Conservation (phyloP, 2,329 filamentous ascomycete species). For the Corynespora cassiicola region DNA sequence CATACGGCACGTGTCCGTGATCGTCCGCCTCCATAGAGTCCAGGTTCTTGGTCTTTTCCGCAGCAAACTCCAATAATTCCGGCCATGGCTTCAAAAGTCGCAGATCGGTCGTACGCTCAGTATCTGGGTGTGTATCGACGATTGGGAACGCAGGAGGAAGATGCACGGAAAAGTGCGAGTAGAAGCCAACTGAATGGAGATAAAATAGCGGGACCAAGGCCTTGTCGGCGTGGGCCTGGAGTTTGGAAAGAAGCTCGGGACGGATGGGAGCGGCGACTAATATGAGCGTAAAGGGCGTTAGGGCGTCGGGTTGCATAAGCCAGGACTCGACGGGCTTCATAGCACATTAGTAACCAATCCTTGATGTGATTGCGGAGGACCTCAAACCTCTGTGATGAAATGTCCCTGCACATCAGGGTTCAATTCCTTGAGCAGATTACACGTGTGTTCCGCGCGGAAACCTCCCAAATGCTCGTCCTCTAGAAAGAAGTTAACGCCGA, state of each 20-base stretch:
- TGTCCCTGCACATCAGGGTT: slow-evolving; percentile 90
- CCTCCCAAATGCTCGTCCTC: slow-evolving; percentile 79
- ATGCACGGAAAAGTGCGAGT: slow-evolving; percentile 83
- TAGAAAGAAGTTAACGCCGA: slow-evolving; percentile 97
- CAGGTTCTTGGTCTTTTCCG: slow-evolving; percentile 71
- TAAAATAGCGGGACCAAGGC: slow-evolving; percentile 77
- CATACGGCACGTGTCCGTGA: slow-evolving; percentile 90
- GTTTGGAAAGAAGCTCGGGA: slow-evolving; percentile 55
- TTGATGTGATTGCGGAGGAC: background rate
- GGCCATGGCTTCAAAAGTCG: slow-evolving; percentile 86
- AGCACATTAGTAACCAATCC: background rate
- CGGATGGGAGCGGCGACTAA: slow-evolving; percentile 66
- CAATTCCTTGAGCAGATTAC: slow-evolving; percentile 79
- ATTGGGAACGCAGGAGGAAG: slow-evolving; percentile 85
- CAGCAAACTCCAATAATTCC: slow-evolving; percentile 73
- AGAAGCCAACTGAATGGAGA: slow-evolving; percentile 90
- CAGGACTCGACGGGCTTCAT: slow-evolving; percentile 53
- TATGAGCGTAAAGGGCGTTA: slow-evolving; percentile 64
- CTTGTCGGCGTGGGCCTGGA: slow-evolving; percentile 59
- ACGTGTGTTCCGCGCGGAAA: slow-evolving; percentile 78
- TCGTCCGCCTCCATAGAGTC: slow-evolving; percentile 76
- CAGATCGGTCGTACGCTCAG: slow-evolving; percentile 82
- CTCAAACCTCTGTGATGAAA: slow-evolving; percentile 64
- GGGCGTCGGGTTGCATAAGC: slow-evolving; percentile 46
- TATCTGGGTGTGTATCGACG: slow-evolving; percentile 93